Evolutionary conservation across 1,284 basidiomycete genomes (phyloP).

Genomic region (Leccinum laetum): DNA sequence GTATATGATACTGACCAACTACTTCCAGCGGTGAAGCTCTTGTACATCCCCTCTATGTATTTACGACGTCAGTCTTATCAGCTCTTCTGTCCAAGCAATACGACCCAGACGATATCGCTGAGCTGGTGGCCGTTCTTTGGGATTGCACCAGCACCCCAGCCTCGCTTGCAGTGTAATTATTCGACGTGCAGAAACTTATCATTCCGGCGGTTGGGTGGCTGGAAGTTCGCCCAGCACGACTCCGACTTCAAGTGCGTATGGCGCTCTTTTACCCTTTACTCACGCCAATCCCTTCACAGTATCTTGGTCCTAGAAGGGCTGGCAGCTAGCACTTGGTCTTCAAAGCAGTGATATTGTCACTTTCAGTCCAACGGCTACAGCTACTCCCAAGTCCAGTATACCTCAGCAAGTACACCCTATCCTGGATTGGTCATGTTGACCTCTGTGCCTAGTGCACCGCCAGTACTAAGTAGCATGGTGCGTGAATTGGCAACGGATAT

Average conservation of each 20-base stretch:
- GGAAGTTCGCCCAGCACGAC: constrained; percentile 48
- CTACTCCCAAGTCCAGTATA: constrained; percentile 57
- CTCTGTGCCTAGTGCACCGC: constrained; percentile 1
- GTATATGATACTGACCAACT: constrained; percentile 55
- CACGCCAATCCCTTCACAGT: constrained; percentile 40
- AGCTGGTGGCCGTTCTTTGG: constrained; percentile 60
- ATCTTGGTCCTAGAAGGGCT: constrained; percentile 87
- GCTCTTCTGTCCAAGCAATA: constrained; percentile 61
- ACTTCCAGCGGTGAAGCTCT: constrained; percentile 41
- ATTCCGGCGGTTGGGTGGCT: constrained; percentile 62
- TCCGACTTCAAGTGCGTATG: constrained; percentile 55
- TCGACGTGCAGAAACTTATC: constrained; percentile 52
- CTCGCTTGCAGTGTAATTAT: constrained; percentile 49
- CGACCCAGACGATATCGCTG: constrained; percentile 50
- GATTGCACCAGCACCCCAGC: constrained; percentile 38
- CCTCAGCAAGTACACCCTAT: constrained; percentile 50
- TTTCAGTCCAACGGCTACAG: constrained; percentile 59
- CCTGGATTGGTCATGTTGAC: constrained; percentile 46
- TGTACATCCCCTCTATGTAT: constrained; percentile 46
- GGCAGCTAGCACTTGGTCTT: constrained; percentile 79
- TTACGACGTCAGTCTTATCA: constrained; percentile 42
- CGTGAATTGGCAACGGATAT: constrained; percentile 33
- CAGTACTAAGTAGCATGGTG: constrained; percentile 20
- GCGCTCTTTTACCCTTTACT: constrained; percentile 2
- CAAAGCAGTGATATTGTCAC: constrained; percentile 72